Percentiles rank a stretch among this genome's conserved stretches.
Conservation (phyloP, 495 filamentous ascomycete genomes). For the Trichoderma orchidacearum region DNA sequence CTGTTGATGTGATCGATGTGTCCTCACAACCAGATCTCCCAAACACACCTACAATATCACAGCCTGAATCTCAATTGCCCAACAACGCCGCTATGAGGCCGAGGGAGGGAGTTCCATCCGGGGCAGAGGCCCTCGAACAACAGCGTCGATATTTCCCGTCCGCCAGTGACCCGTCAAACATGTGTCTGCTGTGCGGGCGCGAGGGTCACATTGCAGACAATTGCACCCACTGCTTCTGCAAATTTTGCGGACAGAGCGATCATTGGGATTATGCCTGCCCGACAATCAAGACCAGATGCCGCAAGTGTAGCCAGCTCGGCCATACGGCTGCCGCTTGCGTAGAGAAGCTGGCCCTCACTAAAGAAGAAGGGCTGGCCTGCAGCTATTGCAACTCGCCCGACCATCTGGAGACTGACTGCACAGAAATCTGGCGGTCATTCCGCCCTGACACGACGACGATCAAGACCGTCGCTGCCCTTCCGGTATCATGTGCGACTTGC, state of each 20-base stretch:
- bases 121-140: constrained; percentile 11
- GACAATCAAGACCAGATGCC: constrained; percentile 17
- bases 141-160: constrained; percentile 25
- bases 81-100: not conserved
- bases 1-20: not conserved
- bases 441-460: constrained; percentile 4
- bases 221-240: constrained; percentile 19
- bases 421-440: constrained; percentile 25
- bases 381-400: constrained; percentile 17
- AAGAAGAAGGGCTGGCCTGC: constrained; percentile 19
- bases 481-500: constrained; percentile 27
- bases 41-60: not conserved
- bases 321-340: constrained; percentile 14
- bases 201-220: constrained; percentile 14
- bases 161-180: constrained; percentile 9
- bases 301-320: constrained; percentile 24
- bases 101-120: not conserved
- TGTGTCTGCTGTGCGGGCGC: constrained; percentile 25
- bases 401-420: constrained; percentile 19
- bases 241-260: constrained; percentile 16
- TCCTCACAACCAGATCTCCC: not conserved
- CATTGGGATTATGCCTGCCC: constrained; percentile 23
- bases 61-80: not conserved
- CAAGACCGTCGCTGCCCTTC: constrained; percentile 22
- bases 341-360: constrained; percentile 19